Base-by-base conservation (phyloP, 805 yeast genomes). In the Ogataea chonburiensis region DNA sequence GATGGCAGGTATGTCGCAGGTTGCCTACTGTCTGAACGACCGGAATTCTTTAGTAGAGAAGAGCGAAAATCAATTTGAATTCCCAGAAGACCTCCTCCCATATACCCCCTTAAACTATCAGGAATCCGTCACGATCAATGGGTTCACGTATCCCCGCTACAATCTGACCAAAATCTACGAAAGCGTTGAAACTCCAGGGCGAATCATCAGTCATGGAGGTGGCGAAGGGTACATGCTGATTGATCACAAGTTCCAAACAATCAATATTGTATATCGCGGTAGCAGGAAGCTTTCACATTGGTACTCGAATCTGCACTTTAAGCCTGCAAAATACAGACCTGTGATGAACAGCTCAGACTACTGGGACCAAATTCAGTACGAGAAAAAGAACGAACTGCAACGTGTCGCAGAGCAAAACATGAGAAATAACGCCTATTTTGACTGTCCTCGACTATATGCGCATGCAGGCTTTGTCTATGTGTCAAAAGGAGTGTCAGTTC, bases 21-120 rank as follows among this genome's bases (percentile, higher is more conserved):
- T 51, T 4, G 39, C 56, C 5, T 51, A 51, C 31, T 51, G 55
- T 31, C 37, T 47, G 16, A 49, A 47, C 17, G 45, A 45, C 4
- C 18, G 37, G 8, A 30, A 33, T 5, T 40, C 47, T 7, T 28
- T 49, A 5, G 24, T 15, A 15, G 31, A 26, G 8, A 23, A 16
- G 8, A 24, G 31, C 3, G 28, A 42, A 27, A 34, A 43, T 15
- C 17, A 21, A 18, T 43, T 49, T 24, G 22, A 11, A 13, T 47
- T 45, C 19, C 53, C 52, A 1, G 33, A 37, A n/a, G 28, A 20
- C 8, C 28, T 46, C 12, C 22, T 30, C 13, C 25, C 21, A 3
- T 28, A 36, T 19, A 35, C 41, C 16, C 28, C 43, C 4, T 32
- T 47, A 6, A 30, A 36, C 13, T 41, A 38, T 28, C 33, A 25